These are phyloP conservation scores for Wickerhamiella shivajii DNA, from an alignment of 805 yeast species.

Conservation along the genomic window DNA sequence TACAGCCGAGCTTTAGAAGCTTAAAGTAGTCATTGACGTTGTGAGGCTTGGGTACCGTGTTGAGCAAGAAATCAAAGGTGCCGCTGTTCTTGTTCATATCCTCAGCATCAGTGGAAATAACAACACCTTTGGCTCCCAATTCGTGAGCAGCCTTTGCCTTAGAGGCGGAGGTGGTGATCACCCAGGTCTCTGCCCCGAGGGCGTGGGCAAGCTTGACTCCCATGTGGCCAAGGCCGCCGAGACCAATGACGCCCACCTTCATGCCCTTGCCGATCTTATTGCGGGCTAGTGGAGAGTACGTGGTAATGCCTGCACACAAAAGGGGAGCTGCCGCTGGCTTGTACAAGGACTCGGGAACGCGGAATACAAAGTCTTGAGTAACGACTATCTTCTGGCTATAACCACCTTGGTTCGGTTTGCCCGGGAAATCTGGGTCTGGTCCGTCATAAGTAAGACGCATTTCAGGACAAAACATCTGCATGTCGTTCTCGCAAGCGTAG, in stretches of 20 bases:
- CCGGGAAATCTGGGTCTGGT: constrained; percentile 37
- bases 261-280: constrained; percentile 35
- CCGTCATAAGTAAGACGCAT: constrained; percentile 31
- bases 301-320: constrained; percentile 67
- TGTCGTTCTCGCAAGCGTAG: constrained; percentile 37
- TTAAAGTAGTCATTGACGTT: constrained; percentile 35
- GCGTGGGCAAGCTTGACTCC: constrained; percentile 44
- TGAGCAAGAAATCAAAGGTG: constrained; percentile 38
- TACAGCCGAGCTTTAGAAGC: constrained; percentile 42
- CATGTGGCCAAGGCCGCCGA: constrained; percentile 56
- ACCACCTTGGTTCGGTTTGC: constrained; percentile 48
- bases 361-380: constrained; percentile 47
- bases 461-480: constrained; percentile 42
- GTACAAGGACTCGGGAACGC: constrained; percentile 43
- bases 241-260: constrained; percentile 44
- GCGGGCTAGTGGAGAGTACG: constrained; percentile 45
- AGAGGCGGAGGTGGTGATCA: constrained; percentile 36
- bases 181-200: constrained; percentile 46
- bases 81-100: constrained; percentile 20
- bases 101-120: constrained; percentile 30
- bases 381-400: constrained; percentile 22
- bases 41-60: constrained; percentile 36
- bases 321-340: constrained; percentile 50
- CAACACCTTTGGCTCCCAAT: constrained; percentile 42
- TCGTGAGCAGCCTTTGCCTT: constrained; percentile 39